A percentile compares a stretch with the other conserved stretches of the same genome.
Evolutionary conservation across 192 early-diverging fungal genomes (phyloP).

Genomic region (Geranomyces michiganensis): DNA sequence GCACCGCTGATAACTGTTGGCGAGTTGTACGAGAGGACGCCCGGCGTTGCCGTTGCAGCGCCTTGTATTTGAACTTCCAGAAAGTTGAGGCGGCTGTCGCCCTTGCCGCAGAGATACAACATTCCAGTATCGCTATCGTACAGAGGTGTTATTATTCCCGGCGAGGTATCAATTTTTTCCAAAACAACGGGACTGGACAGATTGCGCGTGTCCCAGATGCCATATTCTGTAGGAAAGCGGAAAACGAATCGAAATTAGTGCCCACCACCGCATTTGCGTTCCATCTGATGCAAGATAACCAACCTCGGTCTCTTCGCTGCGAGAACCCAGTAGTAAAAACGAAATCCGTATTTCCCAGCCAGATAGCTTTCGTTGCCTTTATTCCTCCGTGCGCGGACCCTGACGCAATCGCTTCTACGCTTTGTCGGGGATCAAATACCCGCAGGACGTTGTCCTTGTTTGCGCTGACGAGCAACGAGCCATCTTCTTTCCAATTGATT

Average conservation of each 20-base stretch:
- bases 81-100: conserved; percentile 72
- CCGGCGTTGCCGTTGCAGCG: conserved; percentile 38
- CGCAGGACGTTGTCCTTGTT: conserved; percentile 60
- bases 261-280: no score
- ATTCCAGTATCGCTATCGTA: conserved; percentile 83
- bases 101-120: conserved; percentile 71
- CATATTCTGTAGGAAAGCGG: conserved; percentile 67
- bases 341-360: conserved; percentile 68
- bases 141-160: conserved; percentile 71
- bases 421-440: conserved; percentile 62
- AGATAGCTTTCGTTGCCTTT: conserved; percentile 67
- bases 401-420: conserved; percentile 22
- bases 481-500: conserved; percentile 66
- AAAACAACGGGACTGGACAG: conserved; percentile 61
- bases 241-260: background rate
- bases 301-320: conserved; percentile 31
- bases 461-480: conserved; percentile 52
- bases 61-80: conserved; percentile 54
- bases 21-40: conserved; percentile 49
- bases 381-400: conserved; percentile 61
- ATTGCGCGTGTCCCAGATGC: conserved; percentile 76
- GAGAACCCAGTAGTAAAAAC: conserved; percentile 76
- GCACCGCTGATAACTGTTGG: conserved; percentile 57
- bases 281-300: background rate
- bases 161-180: conserved; percentile 66